Conservation (phyloP, 331 rosid species). For the Quercus tomentella region DNA sequence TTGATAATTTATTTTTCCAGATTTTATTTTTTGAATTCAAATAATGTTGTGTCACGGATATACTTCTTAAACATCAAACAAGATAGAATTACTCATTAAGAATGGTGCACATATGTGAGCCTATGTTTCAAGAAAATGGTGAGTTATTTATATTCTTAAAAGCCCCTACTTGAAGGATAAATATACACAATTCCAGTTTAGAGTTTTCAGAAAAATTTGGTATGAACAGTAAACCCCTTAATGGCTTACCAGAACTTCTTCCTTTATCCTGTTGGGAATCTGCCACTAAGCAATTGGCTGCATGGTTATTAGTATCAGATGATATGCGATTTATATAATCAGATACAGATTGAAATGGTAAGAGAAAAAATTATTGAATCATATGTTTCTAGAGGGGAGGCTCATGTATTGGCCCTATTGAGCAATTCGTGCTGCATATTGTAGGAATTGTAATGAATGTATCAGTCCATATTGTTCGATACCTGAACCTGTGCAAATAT, state of each 20-base stretch:
- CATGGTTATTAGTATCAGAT: too few species aligned
- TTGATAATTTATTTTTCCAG: constrained; percentile 2
- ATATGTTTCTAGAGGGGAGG: too few species aligned
- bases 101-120: constrained; percentile 7
- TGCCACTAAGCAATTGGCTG: not conserved
- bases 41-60: constrained; percentile 7
- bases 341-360: too few species aligned
- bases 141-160: constrained; percentile 12
- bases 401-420: too few species aligned
- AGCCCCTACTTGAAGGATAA: constrained; percentile 1
- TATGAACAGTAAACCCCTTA: not conserved
- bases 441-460: too few species aligned
- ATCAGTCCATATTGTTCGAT: too few species aligned
- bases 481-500: too few species aligned
- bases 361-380: too few species aligned
- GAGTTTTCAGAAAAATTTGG: not conserved
- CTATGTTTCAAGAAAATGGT: not conserved
- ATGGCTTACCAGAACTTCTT: not conserved
- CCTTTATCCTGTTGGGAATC: not conserved
- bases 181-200: not conserved
- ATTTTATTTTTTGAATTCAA: constrained; percentile 12
- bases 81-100: constrained; percentile 1
- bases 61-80: constrained; percentile 8
- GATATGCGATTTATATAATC: too few species aligned
- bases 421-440: too few species aligned